Conservation (phyloP, 2,329 filamentous ascomycete genomes). For the Penicillium sp. region DNA sequence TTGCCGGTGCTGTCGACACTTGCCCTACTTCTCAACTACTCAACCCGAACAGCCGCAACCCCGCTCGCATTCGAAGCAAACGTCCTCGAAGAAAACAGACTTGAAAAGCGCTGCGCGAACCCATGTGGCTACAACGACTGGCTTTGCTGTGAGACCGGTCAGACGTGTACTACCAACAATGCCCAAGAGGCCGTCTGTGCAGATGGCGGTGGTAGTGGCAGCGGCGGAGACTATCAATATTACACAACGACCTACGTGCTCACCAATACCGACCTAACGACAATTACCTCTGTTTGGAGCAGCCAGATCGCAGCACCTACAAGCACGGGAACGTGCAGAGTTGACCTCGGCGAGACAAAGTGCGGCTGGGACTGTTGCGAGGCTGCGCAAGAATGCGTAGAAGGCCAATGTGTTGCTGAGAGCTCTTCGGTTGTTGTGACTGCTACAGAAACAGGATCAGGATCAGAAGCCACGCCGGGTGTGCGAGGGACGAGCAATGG, state of each 20-base stretch:
- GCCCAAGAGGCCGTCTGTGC: conserved; percentile 50
- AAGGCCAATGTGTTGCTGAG: conserved; percentile 40
- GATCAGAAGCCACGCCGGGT: conserved; percentile 33
- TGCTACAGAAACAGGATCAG: conserved; percentile 24
- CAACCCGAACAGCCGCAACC: conserved; percentile 27
- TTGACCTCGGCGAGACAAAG: conserved; percentile 42
- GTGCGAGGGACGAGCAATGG: conserved; percentile 46
- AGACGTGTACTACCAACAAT: conserved; percentile 51
- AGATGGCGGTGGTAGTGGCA: conserved; percentile 21
- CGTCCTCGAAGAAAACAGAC: conserved; percentile 14
- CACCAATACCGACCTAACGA: conserved; percentile 53
- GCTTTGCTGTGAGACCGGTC: conserved; percentile 48
- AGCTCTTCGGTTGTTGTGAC: conserved; percentile 41
- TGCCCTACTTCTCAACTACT: conserved; percentile 23
- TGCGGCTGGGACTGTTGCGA: conserved; percentile 48
- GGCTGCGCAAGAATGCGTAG: conserved; percentile 44
- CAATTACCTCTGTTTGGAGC: conserved; percentile 55
- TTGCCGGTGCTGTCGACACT: conserved; percentile 29
- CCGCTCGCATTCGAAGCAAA: conserved; percentile 28
- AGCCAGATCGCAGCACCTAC: conserved; percentile 29
- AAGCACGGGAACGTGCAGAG: conserved; percentile 44
- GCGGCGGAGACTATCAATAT: conserved; percentile 47
- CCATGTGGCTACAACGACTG: conserved; percentile 53
- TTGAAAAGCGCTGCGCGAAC: conserved; percentile 45
- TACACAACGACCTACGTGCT: conserved; percentile 56